phyloP scores from a whole-genome alignment of 371 early-diverging fungal genomes.

The Circinella minor region DNA sequence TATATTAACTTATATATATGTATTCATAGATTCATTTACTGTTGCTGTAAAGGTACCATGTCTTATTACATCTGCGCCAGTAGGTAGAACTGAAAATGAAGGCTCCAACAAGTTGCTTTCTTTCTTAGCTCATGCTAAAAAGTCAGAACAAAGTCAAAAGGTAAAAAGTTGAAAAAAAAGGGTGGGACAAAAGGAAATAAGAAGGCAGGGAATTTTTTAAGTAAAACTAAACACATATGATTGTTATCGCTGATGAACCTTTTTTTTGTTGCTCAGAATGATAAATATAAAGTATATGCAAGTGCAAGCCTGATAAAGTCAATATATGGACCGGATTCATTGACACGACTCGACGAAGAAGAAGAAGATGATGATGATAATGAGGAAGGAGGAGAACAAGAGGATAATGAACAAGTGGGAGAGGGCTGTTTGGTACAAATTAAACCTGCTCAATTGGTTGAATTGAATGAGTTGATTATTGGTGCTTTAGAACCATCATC shows the following conservation, averaged over 20 bases:
- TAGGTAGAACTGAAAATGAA: background rate
- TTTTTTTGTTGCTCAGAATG: background rate
- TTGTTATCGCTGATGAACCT: background rate
- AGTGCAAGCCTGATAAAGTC: slow-evolving; percentile 31
- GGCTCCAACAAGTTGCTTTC: slow-evolving; percentile 12
- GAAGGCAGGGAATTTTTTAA: background rate
- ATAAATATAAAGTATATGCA: slow-evolving; percentile 23
- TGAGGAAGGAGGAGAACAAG: slow-evolving; percentile 16
- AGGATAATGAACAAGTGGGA: too few species aligned
- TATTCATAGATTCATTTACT: slow-evolving; percentile 3
- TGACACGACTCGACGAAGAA: slow-evolving; percentile 38
- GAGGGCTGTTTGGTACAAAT: slow-evolving; percentile 27
- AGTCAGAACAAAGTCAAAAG: background rate
- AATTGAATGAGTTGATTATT: slow-evolving; percentile 67
- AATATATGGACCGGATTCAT: slow-evolving; percentile 42
- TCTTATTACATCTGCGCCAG: slow-evolving; percentile 15
- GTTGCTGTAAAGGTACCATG: slow-evolving; percentile 25
- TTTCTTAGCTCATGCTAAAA: slow-evolving; percentile 20
- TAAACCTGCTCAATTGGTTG: slow-evolving; percentile 55
- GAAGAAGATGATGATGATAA: slow-evolving; percentile 29
- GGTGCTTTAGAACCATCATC: slow-evolving; percentile 62
- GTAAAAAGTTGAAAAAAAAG: background rate
- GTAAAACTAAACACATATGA: too few species aligned
- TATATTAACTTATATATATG: background rate
- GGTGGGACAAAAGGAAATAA: background rate